Base-by-base conservation (phyloP, 345 rosid genomes). In the Arabis hirsuta region DNA sequence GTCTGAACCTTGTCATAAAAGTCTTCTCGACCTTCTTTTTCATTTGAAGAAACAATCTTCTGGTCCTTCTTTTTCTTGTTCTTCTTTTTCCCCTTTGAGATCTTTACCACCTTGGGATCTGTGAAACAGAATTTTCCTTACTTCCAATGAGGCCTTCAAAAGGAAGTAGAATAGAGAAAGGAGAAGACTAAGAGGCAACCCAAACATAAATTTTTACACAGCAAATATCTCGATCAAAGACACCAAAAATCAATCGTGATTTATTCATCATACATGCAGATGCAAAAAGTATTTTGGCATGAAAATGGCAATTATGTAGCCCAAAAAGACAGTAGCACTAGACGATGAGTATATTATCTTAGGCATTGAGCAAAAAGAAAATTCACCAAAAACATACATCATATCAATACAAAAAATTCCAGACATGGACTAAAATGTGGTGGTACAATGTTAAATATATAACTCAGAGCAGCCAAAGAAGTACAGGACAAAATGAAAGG, bases 1-100 rank as follows among this genome's bases (percentile, higher is more conserved):
- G 55, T 57, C 70, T 50, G 62, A 42, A 90, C 94, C 89, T 84
- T 78, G 43, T 81, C 73, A 72, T 68, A 69, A 29, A 73, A 26
- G 68, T 80, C 74, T 84, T 90, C 57, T 52, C 58, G 31, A 85
- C 88, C 73, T 81, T 86, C 75, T 84, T 84, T 80, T 74, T 78
- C 84, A 44, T 65, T 38, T 44, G 81, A 67, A 53, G 83, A 78
- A 41, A 67, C 55, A 38, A 76, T 80, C 75, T 84, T 92, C 57
- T 63, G 55, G 31, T 86, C 88, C 72, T 81, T 88, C 79, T 85
- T 87, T 79, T 88, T 83, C 62, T 83, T 78, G 59, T 87, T 84
- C 82, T 87, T 90, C 87, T 81, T 90, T 74, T 87, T 88, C 39
- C 73, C 82, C 74, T 87, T 90, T 61, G 82, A 83, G 60, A 74